Conservation (phyloP, 768 basidiomycete species). For the Russula ochroleuca region DNA sequence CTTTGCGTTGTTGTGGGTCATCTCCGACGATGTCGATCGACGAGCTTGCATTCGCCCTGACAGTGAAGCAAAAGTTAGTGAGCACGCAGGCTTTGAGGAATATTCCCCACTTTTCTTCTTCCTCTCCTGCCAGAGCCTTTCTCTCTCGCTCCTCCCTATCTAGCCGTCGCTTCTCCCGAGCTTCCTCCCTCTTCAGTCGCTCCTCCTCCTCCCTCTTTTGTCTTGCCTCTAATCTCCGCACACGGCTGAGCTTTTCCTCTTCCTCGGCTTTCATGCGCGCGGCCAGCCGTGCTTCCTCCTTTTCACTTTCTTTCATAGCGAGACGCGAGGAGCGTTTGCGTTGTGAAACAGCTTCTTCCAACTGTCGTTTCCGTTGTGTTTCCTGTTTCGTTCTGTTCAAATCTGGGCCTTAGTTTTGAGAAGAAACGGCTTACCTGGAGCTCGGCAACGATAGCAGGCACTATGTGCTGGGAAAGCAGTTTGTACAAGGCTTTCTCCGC, state of each 20-base stretch:
- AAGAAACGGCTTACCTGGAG: slow-evolving; percentile 48
- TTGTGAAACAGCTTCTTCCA: slow-evolving; percentile 74
- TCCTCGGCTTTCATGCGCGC: slow-evolving; percentile 62
- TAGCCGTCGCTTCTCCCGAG: slow-evolving; percentile 48
- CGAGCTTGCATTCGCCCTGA: slow-evolving; percentile 14
- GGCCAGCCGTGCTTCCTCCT: slow-evolving; percentile 62
- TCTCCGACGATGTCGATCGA: slow-evolving; percentile 19
- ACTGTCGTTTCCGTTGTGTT: slow-evolving; percentile 51
- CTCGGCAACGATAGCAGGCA: slow-evolving; percentile 64
- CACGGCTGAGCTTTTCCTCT: slow-evolving; percentile 61
- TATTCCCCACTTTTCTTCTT: slow-evolving; percentile 28
- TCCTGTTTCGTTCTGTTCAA: slow-evolving; percentile 43
- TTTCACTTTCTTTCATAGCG: slow-evolving; percentile 73
- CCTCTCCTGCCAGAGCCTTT: slow-evolving; percentile 2
- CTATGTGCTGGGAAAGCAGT: slow-evolving; percentile 57
- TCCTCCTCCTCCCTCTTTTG: slow-evolving; percentile 40
- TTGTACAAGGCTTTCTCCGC: slow-evolving; percentile 77
- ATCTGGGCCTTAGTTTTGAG: neutral
- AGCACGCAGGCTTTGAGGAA: neutral
- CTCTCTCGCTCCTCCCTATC: slow-evolving; percentile 35
- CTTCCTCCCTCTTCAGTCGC: slow-evolving; percentile 48
- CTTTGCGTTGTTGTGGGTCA: slow-evolving; percentile 8
- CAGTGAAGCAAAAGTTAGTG: neutral
- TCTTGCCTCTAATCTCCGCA: slow-evolving; percentile 45
- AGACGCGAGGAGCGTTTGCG: slow-evolving; percentile 91